Evolutionary conservation across 441 rosid species (phyloP), one percentile per base, ranked within the genome.

Genomic region (Brassica balearica): DNA sequence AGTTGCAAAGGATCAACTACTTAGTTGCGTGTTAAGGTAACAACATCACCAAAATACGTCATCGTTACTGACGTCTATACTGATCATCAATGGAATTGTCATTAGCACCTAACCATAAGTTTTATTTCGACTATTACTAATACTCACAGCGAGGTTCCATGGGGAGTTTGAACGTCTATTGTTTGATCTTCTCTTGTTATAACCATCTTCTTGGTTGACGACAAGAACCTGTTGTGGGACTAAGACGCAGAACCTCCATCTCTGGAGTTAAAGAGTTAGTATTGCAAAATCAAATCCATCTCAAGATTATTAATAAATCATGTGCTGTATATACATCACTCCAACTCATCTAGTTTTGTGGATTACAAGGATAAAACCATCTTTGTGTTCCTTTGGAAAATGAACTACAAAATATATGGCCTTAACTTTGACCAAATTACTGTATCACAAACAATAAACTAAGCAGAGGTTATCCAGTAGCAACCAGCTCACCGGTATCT

Each of bases 401-500:
- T 80, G 59, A 36, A 25, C 60, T 27, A 75, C 72, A 75, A 46
- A 60, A 60, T 60, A 20, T 19, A 17, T 17, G 59, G 59, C 59
- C 59, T 53, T 53, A 53, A 51, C 67, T 46, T 60, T 63, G 74
- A 61, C 58, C 41, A 74, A 19, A 43, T 14, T 22, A 9, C 27
- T 56, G 72, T 46, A 62, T 65, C 23, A 3, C 4, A 9, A 43
- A 11, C 59, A 63, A 63, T 48, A 2, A 11, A 43, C 25, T 14
- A 34, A 60, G 23, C 48, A 62, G 48, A 63, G 70, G 8, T 36
- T 43, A 75, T 65, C 77, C 60, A 69, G 59, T 32, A 65, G 76
- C 56, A 73, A 78, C 81, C 3, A 65, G 68, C 83, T 76, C 81
- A 67, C 67, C 73, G 3, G 72, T 34, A 41, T 86, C 87, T 73